These are phyloP conservation scores for Fragaria ananassa DNA, from an alignment of 306 rosid genomes.

Conservation along the genomic window DNA sequence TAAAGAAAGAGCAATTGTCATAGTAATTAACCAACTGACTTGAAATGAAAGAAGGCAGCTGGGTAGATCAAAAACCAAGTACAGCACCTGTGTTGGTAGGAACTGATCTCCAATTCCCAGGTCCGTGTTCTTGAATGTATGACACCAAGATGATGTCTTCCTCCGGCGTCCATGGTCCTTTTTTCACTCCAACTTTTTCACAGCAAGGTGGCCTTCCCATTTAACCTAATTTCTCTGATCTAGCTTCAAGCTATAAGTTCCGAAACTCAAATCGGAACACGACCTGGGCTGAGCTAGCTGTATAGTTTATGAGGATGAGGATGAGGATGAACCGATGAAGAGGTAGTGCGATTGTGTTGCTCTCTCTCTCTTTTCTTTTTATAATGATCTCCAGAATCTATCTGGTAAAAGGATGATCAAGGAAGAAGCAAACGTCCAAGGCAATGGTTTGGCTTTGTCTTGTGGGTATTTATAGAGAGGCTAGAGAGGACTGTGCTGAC, in stretches of 20 bases:
- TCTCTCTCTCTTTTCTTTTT: not conserved
- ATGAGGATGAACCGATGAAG: not conserved
- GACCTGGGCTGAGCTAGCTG: not conserved
- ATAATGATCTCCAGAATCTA: conserved; percentile 6
- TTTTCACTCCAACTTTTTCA: conserved; percentile 74
- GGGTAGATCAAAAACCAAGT: not conserved
- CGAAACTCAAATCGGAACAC: not conserved
- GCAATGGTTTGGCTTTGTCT: conserved; percentile 28
- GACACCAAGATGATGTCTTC: conserved; percentile 90
- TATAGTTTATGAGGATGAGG: not conserved
- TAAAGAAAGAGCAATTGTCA: not conserved
- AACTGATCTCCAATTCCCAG: conserved; percentile 95
- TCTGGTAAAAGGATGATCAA: conserved; percentile 1
- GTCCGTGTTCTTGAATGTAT: conserved; percentile 87
- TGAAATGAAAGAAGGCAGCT: not conserved
- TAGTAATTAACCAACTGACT: not conserved
- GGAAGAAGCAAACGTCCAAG: conserved; percentile 35
- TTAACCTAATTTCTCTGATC: not conserved
- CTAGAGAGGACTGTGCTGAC: conserved; percentile 21
- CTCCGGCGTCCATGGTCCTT: conserved; percentile 99
- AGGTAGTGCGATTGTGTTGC: not conserved
- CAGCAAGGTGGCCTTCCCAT: conserved; percentile 94
- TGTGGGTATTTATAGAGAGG: not conserved
- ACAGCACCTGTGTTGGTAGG: conserved; percentile 68
- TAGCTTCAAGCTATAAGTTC: not conserved